Evolutionary conservation across 73 alveolate genomes (phyloP), one percentile per base, ranked within the genome.

Genomic region (Stentor coeruleus): DNA sequence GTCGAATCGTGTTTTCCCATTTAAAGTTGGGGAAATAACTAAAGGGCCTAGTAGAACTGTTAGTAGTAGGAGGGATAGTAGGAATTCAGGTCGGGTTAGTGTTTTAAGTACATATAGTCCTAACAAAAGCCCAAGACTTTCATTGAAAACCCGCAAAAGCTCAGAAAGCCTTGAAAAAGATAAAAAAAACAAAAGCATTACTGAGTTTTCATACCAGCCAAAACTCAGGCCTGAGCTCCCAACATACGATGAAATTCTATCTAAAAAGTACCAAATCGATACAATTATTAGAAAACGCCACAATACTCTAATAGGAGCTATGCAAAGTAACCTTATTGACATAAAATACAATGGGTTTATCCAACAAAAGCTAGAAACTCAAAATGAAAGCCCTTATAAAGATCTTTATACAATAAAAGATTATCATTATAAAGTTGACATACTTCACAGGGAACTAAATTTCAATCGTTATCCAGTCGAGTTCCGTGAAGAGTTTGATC

Each of bases 211-310:
- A 11, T 49, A 49, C 66, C 66, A 6, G 66, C 6, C 6, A 11
- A 49, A 49, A 20, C 20, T 20, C 6, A 49, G 66, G 20, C 66
- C 6, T 6, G 79, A 20, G 11, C 79, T 66, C 39, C 42, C 79
- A 11, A 66, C 79, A 66, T 66, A 26, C 33, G 79, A 66, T 28
- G 79, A 66, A 20, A 66, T 66, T 66, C 26, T 66, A 26, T 37
- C 36, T 26, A 66, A 66, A 66, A 66, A 66, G 79, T 15, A 40
- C 14, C n/a, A 28, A 2, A 28, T 66, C 33, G 79, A 66, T 66
- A 31, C 20, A 1, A 66, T 66, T 37, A 66, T 66, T 20, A 49
- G 66, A 49, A 49, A 11, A 6, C 66, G 66, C 20, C 66, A 49
- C 20, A 49, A 49, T 49, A 49, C 66, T 11, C 6, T 49, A 49